These are phyloP conservation scores for Phytopythium vexans DNA, from an alignment of 352 stramenopile genomes.

Conservation along the genomic window DNA sequence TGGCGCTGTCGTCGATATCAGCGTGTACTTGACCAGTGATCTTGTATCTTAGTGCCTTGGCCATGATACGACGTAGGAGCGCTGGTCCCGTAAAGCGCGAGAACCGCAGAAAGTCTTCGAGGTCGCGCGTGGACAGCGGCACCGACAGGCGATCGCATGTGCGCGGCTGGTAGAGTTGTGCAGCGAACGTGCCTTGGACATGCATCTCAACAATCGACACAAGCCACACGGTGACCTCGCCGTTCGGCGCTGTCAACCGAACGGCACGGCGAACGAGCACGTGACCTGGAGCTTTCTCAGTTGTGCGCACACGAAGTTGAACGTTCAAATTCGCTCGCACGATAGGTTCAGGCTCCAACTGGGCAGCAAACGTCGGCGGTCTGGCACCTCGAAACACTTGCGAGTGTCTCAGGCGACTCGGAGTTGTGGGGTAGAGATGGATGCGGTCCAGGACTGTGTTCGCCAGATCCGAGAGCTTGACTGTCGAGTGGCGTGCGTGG, in stretches of 20 bases:
- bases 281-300: slow-evolving; percentile 16
- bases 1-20: neutral
- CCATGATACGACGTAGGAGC: neutral
- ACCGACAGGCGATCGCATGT: slow-evolving; percentile 1
- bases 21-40: neutral
- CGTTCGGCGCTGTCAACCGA: neutral
- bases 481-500: slow-evolving; percentile 22
- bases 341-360: too few relatives aligned
- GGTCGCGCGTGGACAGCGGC: neutral
- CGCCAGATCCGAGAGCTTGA: slow-evolving; percentile 29
- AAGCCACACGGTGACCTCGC: neutral
- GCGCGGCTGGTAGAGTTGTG: slow-evolving; percentile 1
- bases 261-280: slow-evolving; percentile 28
- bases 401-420: slow-evolving; percentile 8
- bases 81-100: neutral
- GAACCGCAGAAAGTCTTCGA: slow-evolving; percentile 1
- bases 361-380: neutral
- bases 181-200: neutral
- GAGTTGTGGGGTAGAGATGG: slow-evolving; percentile 37
- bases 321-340: neutral
- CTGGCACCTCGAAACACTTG: neutral
- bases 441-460: slow-evolving; percentile 57
- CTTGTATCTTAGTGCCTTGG: neutral
- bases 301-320: slow-evolving; percentile 15
- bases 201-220: slow-evolving; percentile 5